phyloP scores from a whole-genome alignment of 2,329 filamentous ascomycete species.

The Mycosphaerella sp. region DNA sequence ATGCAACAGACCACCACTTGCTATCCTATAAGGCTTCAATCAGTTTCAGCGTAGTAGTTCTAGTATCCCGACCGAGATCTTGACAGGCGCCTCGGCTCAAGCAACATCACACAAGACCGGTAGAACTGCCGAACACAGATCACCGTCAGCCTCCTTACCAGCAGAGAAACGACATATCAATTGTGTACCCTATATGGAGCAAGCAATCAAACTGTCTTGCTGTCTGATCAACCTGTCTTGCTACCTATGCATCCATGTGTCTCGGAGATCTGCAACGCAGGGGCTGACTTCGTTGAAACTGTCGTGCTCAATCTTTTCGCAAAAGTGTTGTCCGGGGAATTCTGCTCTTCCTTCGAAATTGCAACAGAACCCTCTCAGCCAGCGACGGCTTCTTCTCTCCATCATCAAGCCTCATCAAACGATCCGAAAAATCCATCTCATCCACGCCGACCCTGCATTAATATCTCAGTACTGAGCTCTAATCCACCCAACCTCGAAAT shows the following conservation, averaged over 20 bases:
- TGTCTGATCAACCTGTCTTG: too few relatives aligned
- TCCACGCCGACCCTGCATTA: background rate
- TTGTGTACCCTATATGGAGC: too few relatives aligned
- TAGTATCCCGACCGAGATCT: background rate
- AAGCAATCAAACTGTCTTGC: too few relatives aligned
- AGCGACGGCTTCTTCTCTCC: background rate
- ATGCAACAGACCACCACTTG: too few relatives aligned
- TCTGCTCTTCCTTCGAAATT: background rate
- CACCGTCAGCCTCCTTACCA: background rate
- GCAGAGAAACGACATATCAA: background rate
- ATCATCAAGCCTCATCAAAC: background rate
- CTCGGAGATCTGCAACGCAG: too few relatives aligned
- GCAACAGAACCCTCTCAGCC: background rate
- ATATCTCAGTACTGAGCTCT: too few relatives aligned
- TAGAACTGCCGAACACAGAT: background rate
- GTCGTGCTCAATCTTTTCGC: too few relatives aligned
- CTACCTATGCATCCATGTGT: too few relatives aligned
- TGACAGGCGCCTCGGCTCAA: too few relatives aligned
- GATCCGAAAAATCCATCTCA: conserved; percentile 5
- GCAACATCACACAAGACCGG: background rate
- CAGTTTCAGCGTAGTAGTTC: background rate
- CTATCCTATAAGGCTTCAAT: too few relatives aligned
- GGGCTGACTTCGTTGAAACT: background rate
- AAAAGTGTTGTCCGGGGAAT: too few relatives aligned
- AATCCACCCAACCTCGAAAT: background rate